These are phyloP conservation scores for Colletotrichum viniferum DNA, from an alignment of 2,329 filamentous ascomycete species.

Conservation along the genomic window DNA sequence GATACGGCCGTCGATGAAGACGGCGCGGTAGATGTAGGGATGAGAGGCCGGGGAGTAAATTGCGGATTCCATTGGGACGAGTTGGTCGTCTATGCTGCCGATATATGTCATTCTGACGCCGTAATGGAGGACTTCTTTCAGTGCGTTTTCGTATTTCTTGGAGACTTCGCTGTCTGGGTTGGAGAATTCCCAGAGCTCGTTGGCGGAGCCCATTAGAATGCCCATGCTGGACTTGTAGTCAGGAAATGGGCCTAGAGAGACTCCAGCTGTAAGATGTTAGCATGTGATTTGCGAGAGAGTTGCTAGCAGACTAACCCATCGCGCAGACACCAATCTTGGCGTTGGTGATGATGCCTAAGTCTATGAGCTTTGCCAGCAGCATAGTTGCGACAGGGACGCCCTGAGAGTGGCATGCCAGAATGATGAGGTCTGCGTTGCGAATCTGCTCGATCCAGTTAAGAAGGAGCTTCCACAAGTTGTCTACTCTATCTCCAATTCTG, in stretches of 20 bases:
- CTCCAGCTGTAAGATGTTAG: slow-evolving; percentile 64
- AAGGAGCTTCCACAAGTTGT: slow-evolving; percentile 91
- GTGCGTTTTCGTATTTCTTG: slow-evolving; percentile 76
- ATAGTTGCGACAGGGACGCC: slow-evolving; percentile 94
- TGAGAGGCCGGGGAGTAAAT: slow-evolving; percentile 85
- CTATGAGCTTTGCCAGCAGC: slow-evolving; percentile 89
- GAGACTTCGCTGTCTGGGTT: slow-evolving; percentile 82
- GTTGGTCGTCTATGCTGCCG: slow-evolving; percentile 95
- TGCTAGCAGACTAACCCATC: slow-evolving; percentile 53
- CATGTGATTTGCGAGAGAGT: not conserved
- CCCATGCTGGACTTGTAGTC: slow-evolving; percentile 89
- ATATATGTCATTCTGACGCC: slow-evolving; percentile 86
- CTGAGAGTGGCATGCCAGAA: slow-evolving; percentile 94
- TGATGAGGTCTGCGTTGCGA: slow-evolving; percentile 82
- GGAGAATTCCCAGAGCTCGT: slow-evolving; percentile 93
- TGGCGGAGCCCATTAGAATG: slow-evolving; percentile 87
- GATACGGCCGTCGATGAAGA: slow-evolving; percentile 91
- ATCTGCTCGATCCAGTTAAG: slow-evolving; percentile 95
- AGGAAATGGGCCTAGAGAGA: slow-evolving; percentile 90
- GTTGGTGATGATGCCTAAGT: slow-evolving; percentile 80
- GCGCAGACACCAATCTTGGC: slow-evolving; percentile 85
- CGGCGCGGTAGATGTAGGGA: slow-evolving; percentile 93
- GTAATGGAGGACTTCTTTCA: slow-evolving; percentile 76
- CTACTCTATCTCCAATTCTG: slow-evolving; percentile 85
- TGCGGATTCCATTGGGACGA: slow-evolving; percentile 90